phyloP scores from a whole-genome alignment of 2,329 filamentous ascomycete species.

The Gliomastix tumulicola region DNA sequence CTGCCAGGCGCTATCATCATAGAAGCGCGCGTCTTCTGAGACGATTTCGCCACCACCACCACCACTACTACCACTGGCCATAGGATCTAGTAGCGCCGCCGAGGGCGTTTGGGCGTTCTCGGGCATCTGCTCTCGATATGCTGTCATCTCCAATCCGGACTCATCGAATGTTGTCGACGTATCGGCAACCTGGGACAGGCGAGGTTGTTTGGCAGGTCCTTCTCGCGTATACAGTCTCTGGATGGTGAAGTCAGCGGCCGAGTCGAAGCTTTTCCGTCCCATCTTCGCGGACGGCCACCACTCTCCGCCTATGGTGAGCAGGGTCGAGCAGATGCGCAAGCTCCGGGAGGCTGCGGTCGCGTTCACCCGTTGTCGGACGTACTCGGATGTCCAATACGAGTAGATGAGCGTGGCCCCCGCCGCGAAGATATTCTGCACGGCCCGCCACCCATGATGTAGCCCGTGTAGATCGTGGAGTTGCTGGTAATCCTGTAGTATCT shows the following conservation, averaged over 20 bases:
- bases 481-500: constrained; percentile 18
- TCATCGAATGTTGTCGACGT: not conserved
- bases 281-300: constrained; percentile 29
- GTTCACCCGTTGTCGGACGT: constrained; percentile 14
- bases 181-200: not conserved
- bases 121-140: too few relatives aligned
- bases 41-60: not conserved
- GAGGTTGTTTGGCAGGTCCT: not conserved
- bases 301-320: constrained; percentile 28
- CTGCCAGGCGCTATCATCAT: not conserved
- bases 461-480: constrained; percentile 17
- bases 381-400: constrained; percentile 23
- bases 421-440: constrained; percentile 27
- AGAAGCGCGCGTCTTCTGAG: not conserved
- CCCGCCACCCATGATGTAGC: constrained; percentile 24
- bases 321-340: constrained; percentile 23
- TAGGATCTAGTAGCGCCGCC: not conserved
- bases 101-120: too few relatives aligned
- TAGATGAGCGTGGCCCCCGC: constrained; percentile 28
- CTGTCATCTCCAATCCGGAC: too few relatives aligned
- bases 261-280: constrained; percentile 19
- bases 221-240: not conserved
- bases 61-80: too few relatives aligned
- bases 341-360: constrained; percentile 8
- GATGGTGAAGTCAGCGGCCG: constrained; percentile 1